Base-by-base conservation (phyloP, 768 basidiomycete species). In the Leccinum imitatum region DNA sequence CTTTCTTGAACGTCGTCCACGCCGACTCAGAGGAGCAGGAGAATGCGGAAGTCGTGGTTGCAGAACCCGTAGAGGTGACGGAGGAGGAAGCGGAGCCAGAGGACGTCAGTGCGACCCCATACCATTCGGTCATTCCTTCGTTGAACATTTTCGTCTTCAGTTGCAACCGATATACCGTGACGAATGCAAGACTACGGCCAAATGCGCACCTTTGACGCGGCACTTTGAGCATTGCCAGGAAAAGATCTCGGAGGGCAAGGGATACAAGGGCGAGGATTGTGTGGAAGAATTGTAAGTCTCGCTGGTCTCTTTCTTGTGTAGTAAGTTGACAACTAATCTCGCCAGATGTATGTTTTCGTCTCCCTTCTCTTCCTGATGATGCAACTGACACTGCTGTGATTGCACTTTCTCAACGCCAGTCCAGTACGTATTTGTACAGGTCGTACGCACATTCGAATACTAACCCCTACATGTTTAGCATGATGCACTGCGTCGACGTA, bases 401-500 rank as follows among this genome's bases (percentile, higher is more conserved):
- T 11, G 23, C 39, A 15, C 50, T 55, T 52, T 25, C 6, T 19
- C n/a, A 21, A 57, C 53, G 27, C 50, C 66, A 84, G 84, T 91
- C 84, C 92, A 90, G 89, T 91, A 73, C 66, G 88, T 83, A 57
- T 59, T 48, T 48, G 23, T 23, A 53, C 50, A 39, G 21, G 48
- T 53, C 54, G 1, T 6, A 21, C 7, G 30, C 2, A 37, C 35
- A 30, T 30, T 27, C 13, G 13, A 2, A 52, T 27, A 65, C 50
- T 69, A 56, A 67, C 46, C 27, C 35, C 27, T 6, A 48, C 57
- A 3, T 58, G 33, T 27, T 15, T 67, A 91, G 88, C 77, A 83
- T 93, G 87, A 95, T 95, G 91, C 94, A 95, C 79, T 95, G 92
- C 69, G 90, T 87, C 57, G 91, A 95, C 66, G 91, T 93, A 78